Percentiles rank a stretch among this genome's conserved stretches.
phyloP scores from a whole-genome alignment of 2,329 filamentous ascomycete species.

The Diplocarpon mali region DNA sequence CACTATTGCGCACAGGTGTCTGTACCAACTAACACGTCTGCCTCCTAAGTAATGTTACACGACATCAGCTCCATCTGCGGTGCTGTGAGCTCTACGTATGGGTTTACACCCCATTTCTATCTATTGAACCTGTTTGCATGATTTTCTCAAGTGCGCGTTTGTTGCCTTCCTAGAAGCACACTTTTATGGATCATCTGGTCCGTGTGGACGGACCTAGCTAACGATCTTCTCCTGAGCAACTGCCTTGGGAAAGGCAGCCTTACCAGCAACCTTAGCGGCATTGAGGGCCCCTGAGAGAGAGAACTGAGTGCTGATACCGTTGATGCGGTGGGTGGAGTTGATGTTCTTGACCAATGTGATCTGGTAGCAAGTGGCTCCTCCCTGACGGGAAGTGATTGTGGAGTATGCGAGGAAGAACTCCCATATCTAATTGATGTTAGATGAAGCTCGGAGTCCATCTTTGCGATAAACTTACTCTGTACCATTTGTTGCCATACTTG shows the following conservation, averaged over 20 bases:
- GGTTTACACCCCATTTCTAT: slow-evolving; percentile 3
- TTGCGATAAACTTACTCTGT: slow-evolving; percentile 59
- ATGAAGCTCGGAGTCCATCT: neutral
- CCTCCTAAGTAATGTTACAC: too few species aligned
- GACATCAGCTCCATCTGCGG: neutral
- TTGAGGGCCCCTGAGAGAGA: slow-evolving; percentile 50
- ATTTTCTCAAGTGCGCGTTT: neutral
- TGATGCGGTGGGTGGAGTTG: slow-evolving; percentile 68
- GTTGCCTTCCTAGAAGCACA: neutral
- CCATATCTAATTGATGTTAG: slow-evolving; percentile 51
- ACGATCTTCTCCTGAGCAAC: slow-evolving; percentile 4
- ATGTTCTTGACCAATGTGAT: slow-evolving; percentile 73
- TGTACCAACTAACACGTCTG: too few species aligned
- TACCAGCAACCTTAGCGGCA: slow-evolving; percentile 20
- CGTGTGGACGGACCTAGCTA: neutral
- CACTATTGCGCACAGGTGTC: too few species aligned
- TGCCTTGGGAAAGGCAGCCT: slow-evolving; percentile 17
- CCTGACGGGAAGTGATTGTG: slow-evolving; percentile 66
- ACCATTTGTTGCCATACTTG: slow-evolving; percentile 95
- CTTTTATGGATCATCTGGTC: neutral
- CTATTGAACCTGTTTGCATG: neutral
- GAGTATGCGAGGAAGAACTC: slow-evolving; percentile 71
- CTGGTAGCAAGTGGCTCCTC: slow-evolving; percentile 67
- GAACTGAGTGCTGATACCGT: slow-evolving; percentile 58
- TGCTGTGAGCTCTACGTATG: neutral